Evolutionary conservation across 495 filamentous ascomycete species (phyloP), one percentile per base, ranked within the genome.

Genomic region (Podospora australis): DNA sequence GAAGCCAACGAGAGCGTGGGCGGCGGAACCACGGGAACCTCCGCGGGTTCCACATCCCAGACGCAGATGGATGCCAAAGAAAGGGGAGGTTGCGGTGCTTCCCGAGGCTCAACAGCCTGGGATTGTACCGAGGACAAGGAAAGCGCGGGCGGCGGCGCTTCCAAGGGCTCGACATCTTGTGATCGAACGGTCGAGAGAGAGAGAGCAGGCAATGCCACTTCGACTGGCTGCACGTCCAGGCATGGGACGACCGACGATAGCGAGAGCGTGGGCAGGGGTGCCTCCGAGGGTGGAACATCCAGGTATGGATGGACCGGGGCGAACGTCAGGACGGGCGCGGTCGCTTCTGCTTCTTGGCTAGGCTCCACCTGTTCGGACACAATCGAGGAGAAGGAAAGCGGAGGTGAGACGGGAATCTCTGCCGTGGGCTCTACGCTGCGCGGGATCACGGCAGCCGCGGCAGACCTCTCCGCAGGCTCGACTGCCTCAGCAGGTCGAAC

Each of bases 281-380:
- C 42, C 9, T 41, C 29, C 13, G 28, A 44, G 20, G 39, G 49
- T 24, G 49, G 34, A 7, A 56, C 48, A 19, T 26, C 23, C 32
- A 44, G 32, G 9, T 60, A 47, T 21, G 60, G 47, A 30, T 63
- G 53, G 6, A 69, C 51, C 8, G 40, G 44, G 1, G 69, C 65
- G 20, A 68, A 43, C 5, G 53, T 58, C n/a, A 70, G 51, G 30
- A 52, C 53, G 29, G 63, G 39, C 30, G 52, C 40, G 9, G 44
- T 46, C 14, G 24, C 14, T 34, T 50, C 48, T n/a, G 56, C 50
- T 23, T 59, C 60, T n/a, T 53, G 39, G 22, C 43, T 36, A 30
- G 66, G 67, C 44, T 64, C 53, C 6, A 66, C 55, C 11, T 59
- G 52, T 39, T 55, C 51, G 0, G 64, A 52, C 10, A 46, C 24